Evolutionary conservation across 257 asterid genomes (phyloP).

Genomic region (Penstemon eatonii): DNA sequence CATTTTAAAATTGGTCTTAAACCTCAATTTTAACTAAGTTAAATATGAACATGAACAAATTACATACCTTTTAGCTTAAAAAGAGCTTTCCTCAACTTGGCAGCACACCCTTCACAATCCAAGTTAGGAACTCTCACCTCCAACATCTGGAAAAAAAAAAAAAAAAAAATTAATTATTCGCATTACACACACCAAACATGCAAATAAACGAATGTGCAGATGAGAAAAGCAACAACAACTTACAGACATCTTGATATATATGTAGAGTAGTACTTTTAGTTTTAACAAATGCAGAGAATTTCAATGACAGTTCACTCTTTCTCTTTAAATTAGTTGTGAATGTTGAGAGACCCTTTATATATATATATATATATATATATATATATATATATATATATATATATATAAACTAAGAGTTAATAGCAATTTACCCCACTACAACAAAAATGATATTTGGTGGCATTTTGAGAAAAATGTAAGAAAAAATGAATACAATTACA

Average conservation of each 20-base stretch:
- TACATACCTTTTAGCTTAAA: conserved; percentile 67
- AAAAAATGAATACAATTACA: no score
- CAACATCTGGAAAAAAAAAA: conserved; percentile 45
- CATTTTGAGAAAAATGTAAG: no score
- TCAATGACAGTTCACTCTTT: not conserved
- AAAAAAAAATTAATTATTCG: not conserved
- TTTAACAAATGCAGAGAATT: not conserved
- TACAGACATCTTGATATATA: conserved; percentile 56
- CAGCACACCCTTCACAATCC: conserved; percentile 83
- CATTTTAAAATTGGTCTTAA: no score
- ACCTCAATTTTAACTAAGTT: no score
- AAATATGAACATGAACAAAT: no score
- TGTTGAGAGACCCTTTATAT: not conserved
- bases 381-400: no score
- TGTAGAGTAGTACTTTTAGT: no score
- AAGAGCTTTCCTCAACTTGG: conserved; percentile 59
- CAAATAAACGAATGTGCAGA: not conserved
- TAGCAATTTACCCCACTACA: no score
- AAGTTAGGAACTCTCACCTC: conserved; percentile 81
- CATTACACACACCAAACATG: not conserved
- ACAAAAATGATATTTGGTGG: no score
- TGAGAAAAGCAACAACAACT: conserved; percentile 24
- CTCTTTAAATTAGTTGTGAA: not conserved
- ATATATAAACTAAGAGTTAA: no score
- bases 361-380: no score